Evolutionary conservation across 2,329 filamentous ascomycete genomes (phyloP).

Genomic region (Cyclaneusma minus): DNA sequence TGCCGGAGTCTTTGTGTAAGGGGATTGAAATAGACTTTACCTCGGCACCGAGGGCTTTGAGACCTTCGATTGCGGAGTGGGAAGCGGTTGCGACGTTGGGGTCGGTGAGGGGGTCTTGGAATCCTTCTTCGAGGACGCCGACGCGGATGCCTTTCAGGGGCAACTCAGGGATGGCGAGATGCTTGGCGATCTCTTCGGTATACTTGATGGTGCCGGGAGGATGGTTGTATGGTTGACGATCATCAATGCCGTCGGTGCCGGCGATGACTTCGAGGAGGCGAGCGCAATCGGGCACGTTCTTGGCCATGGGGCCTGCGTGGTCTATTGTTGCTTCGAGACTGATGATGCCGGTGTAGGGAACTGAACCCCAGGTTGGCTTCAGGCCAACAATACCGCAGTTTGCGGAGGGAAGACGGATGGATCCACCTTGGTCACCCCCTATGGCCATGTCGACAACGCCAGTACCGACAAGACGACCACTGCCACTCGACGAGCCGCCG

Average conservation of each 20-base stretch:
- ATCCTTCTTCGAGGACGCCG: constrained; percentile 29
- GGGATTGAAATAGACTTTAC: constrained; percentile 35
- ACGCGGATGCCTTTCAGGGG: constrained; percentile 21
- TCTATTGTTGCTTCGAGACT: constrained; percentile 34
- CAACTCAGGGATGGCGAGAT: constrained; percentile 4
- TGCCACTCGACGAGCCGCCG: constrained; percentile 32
- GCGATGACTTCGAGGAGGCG: constrained; percentile 27
- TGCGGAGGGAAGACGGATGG: constrained; percentile 11
- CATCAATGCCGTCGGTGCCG: constrained; percentile 32
- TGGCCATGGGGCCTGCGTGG: constrained; percentile 29
- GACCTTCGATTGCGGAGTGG: constrained; percentile 22
- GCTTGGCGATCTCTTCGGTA: constrained; percentile 7
- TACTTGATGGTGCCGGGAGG: constrained; percentile 15
- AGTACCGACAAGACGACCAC: constrained; percentile 27
- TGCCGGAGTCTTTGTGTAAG: constrained; percentile 27
- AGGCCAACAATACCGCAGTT: constrained; percentile 13
- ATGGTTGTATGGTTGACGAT: constrained; percentile 22
- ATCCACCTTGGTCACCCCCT: constrained; percentile 14
- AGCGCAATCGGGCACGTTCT: constrained; percentile 25
- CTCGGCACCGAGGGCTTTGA: constrained; percentile 29
- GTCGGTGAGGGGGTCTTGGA: constrained; percentile 25
- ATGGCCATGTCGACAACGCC: constrained; percentile 26
- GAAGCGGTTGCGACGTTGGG: constrained; percentile 19
- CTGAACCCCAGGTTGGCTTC: constrained; percentile 13
- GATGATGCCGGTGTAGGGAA: constrained; percentile 21